phyloP scores from a whole-genome alignment of 2,329 filamentous ascomycete genomes.

The Neofusicoccum parvum region DNA sequence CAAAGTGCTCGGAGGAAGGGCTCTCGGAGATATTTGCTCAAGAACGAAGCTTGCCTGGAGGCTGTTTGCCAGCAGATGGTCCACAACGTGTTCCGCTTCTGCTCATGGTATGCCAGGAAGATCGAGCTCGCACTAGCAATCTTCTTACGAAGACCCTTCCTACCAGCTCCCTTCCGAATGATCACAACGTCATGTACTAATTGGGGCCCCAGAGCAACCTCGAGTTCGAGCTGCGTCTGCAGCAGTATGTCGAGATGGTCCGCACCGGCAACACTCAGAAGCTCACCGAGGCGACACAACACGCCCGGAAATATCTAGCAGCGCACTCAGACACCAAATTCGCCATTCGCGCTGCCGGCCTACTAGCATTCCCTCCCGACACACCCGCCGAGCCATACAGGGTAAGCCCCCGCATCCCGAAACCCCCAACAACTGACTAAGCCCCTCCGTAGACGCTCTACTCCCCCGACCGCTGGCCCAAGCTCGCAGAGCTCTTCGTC shows the following conservation, averaged over 20 bases:
- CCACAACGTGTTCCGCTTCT: background rate
- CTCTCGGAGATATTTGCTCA: too few species aligned
- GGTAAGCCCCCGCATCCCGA: slow-evolving; percentile 40
- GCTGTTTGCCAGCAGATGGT: background rate
- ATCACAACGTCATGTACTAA: background rate
- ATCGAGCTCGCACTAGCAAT: background rate
- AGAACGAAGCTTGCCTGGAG: background rate
- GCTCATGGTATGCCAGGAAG: background rate
- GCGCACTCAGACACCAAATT: slow-evolving; percentile 70
- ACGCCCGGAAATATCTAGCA: slow-evolving; percentile 80
- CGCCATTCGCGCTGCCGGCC: slow-evolving; percentile 71
- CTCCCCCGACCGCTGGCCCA: slow-evolving; percentile 69
- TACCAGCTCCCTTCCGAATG: background rate
- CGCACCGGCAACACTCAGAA: slow-evolving; percentile 62
- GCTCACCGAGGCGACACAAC: slow-evolving; percentile 73
- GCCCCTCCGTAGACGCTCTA: slow-evolving; percentile 64
- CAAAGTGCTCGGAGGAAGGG: too few species aligned
- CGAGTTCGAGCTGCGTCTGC: slow-evolving; percentile 89
- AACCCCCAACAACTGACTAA: background rate
- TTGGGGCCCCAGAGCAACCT: slow-evolving; percentile 65
- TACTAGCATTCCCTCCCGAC: slow-evolving; percentile 73
- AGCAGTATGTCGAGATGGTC: slow-evolving; percentile 93
- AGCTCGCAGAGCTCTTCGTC: slow-evolving; percentile 79
- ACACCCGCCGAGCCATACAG: slow-evolving; percentile 63
- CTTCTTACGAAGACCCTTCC: background rate